Evolutionary conservation across 306 rosid genomes (phyloP), one percentile per base, ranked within the genome.

Genomic region (Castanea sativa): DNA sequence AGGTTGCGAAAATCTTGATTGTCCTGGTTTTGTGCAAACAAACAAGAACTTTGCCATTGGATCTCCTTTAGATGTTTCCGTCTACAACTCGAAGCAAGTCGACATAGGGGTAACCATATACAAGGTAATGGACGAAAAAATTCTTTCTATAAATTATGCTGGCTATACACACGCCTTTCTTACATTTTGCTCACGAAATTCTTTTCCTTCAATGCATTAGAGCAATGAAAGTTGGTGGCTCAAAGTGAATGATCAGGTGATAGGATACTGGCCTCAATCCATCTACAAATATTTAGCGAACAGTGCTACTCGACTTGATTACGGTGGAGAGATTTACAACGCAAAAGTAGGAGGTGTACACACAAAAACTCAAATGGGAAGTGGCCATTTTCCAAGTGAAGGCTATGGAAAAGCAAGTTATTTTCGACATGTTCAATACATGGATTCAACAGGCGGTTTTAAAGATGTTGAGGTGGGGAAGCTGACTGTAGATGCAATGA

Each of bases 321-420:
- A 58, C 27, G 86, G 83, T 16, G 80, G 86, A 2, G 86, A 83
- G 80, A 60, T 83, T 16, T 15, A 20, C 5, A 69, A 69, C 55
- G 0, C 63, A 6, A 3, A 38, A 5, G 0, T 0, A 9, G 73
- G 2, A 2, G 76, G 74, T 15, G 70, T 0, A 14, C 86, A 79
- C 73, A 69, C 86, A 1, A 5, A 27, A 1, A 83, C 86, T 35
- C 73, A 83, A 4, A 83, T 83, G 86, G 86, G 86, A 33, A 83
- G 86, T n/a, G 69, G 83, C 19, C 83, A 73, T 49, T 83, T 83
- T 52, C 69, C 86, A 0, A 6, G 4, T 15, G 80, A 78, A 51
- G 77, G 76, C 2, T 58, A 16, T 25, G 57, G 71, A 20, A 83
- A 6, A 74, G 83, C 83, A 20, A 23, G 77, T 29, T 73, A 16